A percentile compares a stretch with the other conserved stretches of the same genome.
Evolutionary conservation across 2,329 filamentous ascomycete genomes (phyloP).

Genomic region (Leptographium procerum): DNA sequence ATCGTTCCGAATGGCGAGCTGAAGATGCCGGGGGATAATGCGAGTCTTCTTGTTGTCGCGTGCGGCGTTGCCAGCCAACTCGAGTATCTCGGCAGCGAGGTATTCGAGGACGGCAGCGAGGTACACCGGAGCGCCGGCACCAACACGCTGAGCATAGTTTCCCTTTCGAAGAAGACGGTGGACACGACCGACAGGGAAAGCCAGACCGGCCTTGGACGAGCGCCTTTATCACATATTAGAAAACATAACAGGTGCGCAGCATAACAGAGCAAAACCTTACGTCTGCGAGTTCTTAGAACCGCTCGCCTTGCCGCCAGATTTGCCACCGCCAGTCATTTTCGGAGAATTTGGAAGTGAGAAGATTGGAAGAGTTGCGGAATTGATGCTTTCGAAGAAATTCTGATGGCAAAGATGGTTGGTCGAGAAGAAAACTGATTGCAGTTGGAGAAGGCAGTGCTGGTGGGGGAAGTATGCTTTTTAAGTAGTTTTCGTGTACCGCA

Average conservation of each 20-base stretch:
- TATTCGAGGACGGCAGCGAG: conserved; percentile 97
- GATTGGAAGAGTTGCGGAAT: conserved; percentile 18
- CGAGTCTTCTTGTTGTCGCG: conserved; percentile 99
- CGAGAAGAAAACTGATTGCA: conserved; percentile 27
- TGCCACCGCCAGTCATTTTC: conserved; percentile 99
- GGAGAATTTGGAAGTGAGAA: conserved; percentile 30
- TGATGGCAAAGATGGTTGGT: conserved; percentile 16
- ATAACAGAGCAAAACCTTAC: conserved; percentile 43
- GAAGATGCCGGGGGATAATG: conserved; percentile 98
- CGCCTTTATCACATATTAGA: conserved; percentile 54
- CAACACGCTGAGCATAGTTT: conserved; percentile 98
- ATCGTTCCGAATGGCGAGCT: conserved; percentile 98
- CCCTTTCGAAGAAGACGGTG: conserved; percentile 99
- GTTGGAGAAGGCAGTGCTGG: conserved; percentile 19
- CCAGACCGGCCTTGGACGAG: conserved; percentile 98
- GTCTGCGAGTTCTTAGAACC: conserved; percentile 99
- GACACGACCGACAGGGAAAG: conserved; percentile 97
- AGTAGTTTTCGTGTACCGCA: conserved; percentile 41
- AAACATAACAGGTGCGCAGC: conserved; percentile 8
- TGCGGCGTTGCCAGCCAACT: conserved; percentile 95
- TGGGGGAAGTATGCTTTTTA: conserved; percentile 39
- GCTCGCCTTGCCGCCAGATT: conserved; percentile 99
- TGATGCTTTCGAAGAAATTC: conserved; percentile 14
- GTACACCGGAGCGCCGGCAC: conserved; percentile 96
- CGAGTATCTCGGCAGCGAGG: conserved; percentile 95